Evolutionary conservation across 2,329 filamentous ascomycete species (phyloP), one percentile per base, ranked within the genome.

Genomic region (Colletotrichum sp.): DNA sequence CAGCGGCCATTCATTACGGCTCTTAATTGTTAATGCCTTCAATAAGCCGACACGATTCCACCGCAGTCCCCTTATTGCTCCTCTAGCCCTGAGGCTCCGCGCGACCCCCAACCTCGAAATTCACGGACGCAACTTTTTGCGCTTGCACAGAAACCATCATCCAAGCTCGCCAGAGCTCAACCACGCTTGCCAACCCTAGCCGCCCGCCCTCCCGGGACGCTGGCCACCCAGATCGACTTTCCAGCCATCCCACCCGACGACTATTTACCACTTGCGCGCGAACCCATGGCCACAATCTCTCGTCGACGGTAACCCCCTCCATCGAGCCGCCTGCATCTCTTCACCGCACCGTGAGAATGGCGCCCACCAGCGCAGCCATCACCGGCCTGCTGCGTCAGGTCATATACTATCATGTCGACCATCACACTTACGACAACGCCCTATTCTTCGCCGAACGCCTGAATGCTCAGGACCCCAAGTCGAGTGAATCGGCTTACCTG

Each of bases 391-490:
- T 93, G 74, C 88, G 89, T 80, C 91, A 93, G 83, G 85, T 90
- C 74, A 87, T 93, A 72, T 86, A 93, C 80, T 93, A 93, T 82
- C 91, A 93, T 80, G 92, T 99, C 84, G 97, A 99, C 88, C 98
- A 98, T 83, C 93, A 96, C 81, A 92, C 96, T 48, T 90, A 94
- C 82, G 93, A 96, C 71, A 98, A 98, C 83, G 97, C 97, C 72
- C 92, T 98, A 66, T 99, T 99, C 86, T 95, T 98, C 77, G 94
- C 97, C 76, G 95, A 96, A 81, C 93, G 97, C 78, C 91, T 98
- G 25, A 90, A 93, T 77, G 96, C 95, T 66, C 94, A 96, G 80
- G 96, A 98, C 80, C 92, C 94, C 28, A 93, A 94, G 80, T 94
- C 93, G 25, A 89, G 91, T 74, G 97, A 99, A 85, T 93, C 95